These are phyloP conservation scores for Sideroxylon spinosum DNA, from an alignment of 179 eudicot genomes.

Conservation along the genomic window DNA sequence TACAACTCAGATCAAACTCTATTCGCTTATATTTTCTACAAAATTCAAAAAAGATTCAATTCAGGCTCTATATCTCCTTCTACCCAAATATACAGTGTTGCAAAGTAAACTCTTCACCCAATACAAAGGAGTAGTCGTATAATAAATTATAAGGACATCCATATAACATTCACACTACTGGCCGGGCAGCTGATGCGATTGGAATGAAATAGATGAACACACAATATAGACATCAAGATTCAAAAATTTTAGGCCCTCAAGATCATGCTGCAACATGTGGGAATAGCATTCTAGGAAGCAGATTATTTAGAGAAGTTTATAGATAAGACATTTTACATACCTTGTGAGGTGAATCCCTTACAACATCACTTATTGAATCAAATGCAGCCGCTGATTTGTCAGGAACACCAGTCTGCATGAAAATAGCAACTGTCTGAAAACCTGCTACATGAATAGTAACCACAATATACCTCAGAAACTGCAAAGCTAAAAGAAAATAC, in stretches of 20 bases:
- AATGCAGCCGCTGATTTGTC: conserved; percentile 52
- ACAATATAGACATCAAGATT: not conserved
- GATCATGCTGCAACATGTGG: not conserved
- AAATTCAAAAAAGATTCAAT: too few relatives aligned
- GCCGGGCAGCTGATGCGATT: not conserved
- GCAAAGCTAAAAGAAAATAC: conserved; percentile 25
- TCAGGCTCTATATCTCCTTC: too few relatives aligned
- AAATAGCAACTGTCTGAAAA: conserved; percentile 99
- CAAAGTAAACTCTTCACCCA: too few relatives aligned
- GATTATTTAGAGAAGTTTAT: not conserved
- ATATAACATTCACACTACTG: too few relatives aligned
- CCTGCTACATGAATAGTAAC: conserved; percentile 98
- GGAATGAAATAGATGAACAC: not conserved
- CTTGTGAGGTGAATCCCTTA: conserved; percentile 87
- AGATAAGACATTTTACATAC: conserved; percentile 28
- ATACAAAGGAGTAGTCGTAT: too few relatives aligned
- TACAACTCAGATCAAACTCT: too few relatives aligned
- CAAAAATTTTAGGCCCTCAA: not conserved
- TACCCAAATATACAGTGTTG: too few relatives aligned
- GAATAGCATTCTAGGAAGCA: not conserved
- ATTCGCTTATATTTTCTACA: too few relatives aligned
- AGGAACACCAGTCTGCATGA: conserved; percentile 93
- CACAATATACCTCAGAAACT: conserved; percentile 79
- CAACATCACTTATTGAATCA: conserved; percentile 45
- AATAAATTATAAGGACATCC: too few relatives aligned